phyloP scores from a whole-genome alignment of 179 eudicot genomes.

The Spergularia azorica region DNA sequence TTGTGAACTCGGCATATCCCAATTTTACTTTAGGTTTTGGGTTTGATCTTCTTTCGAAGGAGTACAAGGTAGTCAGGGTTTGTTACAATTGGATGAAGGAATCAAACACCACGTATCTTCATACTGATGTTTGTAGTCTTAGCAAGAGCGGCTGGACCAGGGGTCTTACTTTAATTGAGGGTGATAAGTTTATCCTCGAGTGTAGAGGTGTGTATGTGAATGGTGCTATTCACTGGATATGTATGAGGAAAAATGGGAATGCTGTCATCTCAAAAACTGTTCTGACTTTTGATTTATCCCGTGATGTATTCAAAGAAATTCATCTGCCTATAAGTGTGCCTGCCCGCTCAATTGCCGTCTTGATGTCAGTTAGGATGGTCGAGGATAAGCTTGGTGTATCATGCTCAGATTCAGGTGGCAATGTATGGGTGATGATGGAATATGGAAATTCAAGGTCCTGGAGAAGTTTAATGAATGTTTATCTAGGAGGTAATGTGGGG shows the following conservation, averaged over 20 bases:
- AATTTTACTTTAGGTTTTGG: conserved; percentile 23
- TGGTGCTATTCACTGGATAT: conserved; percentile 28
- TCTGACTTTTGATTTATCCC: conserved; percentile 18
- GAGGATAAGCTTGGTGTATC: conserved; percentile 33
- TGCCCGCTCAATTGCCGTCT: neutral
- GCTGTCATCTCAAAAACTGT: neutral
- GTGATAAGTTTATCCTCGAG: conserved; percentile 2
- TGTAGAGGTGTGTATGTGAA: conserved; percentile 17
- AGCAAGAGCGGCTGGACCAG: conserved; percentile 19
- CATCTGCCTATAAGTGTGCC: conserved; percentile 15
- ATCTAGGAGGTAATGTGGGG: conserved; percentile 26
- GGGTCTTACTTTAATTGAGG: neutral
- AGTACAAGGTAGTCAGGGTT: conserved; percentile 29
- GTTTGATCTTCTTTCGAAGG: conserved; percentile 25
- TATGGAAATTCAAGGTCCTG: conserved; percentile 22
- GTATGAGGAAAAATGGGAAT: conserved; percentile 6
- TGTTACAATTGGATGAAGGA: conserved; percentile 14
- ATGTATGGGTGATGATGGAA: conserved; percentile 32
- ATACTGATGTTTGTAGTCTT: conserved; percentile 22
- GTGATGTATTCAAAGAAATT: neutral
- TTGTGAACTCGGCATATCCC: neutral
- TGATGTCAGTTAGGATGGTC: conserved; percentile 20
- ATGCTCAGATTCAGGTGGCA: conserved; percentile 16
- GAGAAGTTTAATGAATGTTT: conserved; percentile 23
- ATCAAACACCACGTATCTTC: conserved; percentile 1